Conservation (phyloP, 805 yeast genomes). For the Kodamaea hsintzibuensis region DNA sequence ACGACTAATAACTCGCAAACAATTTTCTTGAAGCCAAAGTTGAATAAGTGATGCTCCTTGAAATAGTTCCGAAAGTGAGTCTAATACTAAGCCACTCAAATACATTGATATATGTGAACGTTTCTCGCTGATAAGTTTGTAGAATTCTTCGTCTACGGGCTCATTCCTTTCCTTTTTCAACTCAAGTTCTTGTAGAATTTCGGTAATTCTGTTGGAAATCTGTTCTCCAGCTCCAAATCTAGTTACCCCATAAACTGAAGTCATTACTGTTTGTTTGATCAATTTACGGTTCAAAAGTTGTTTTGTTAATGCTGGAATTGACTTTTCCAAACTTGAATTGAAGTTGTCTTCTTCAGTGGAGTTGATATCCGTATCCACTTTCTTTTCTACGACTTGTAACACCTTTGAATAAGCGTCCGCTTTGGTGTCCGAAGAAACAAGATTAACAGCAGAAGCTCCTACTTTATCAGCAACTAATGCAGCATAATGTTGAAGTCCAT, state of each 20-base stretch:
- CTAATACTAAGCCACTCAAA: constrained; percentile 22
- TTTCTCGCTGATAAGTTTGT: neutral
- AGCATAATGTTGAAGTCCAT: constrained; percentile 48
- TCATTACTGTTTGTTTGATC: constrained; percentile 46
- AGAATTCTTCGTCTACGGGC: neutral
- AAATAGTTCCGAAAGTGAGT: constrained; percentile 32
- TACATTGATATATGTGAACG: constrained; percentile 13
- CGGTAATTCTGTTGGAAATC: constrained; percentile 25
- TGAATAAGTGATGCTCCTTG: constrained; percentile 34
- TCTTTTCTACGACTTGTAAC: constrained; percentile 14
- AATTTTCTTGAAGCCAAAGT: constrained; percentile 35
- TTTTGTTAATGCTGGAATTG: neutral
- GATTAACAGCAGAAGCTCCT: constrained; percentile 43
- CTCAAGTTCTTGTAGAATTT: constrained; percentile 18
- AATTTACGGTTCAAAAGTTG: constrained; percentile 27
- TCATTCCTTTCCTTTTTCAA: constrained; percentile 7
- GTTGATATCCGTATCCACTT: constrained; percentile 15
- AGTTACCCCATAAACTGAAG: constrained; percentile 47
- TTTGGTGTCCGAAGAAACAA: constrained; percentile 20
- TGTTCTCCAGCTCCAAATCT: constrained; percentile 36
- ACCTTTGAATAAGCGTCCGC: constrained; percentile 36
- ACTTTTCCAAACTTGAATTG: no score
- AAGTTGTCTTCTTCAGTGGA: neutral
- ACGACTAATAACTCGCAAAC: constrained; percentile 30
- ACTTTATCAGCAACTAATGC: constrained; percentile 39